Evolutionary conservation across 108 stramenopile species (phyloP).

Genomic region (Stephanodiscus minutulus): DNA sequence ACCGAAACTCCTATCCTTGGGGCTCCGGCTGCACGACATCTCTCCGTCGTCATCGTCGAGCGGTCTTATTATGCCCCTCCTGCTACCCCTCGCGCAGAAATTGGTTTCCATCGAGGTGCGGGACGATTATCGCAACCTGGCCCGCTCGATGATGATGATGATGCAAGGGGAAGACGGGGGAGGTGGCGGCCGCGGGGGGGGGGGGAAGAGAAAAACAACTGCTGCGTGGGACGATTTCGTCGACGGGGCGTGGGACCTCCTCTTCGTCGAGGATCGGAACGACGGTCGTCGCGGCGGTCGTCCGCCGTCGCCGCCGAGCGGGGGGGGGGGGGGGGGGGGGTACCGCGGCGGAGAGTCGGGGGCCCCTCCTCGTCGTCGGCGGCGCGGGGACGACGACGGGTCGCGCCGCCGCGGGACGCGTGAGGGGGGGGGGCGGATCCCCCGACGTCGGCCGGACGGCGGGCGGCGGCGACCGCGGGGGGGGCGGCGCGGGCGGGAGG

Average conservation of each 20-base stretch:
- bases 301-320: too few relatives aligned
- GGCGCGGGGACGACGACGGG: not conserved
- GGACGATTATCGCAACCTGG: conserved; percentile 40
- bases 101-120: conserved; percentile 59
- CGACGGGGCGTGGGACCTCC: conserved; percentile 37
- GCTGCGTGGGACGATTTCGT: conserved; percentile 42
- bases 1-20: conserved; percentile 33
- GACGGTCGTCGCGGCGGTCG: not conserved
- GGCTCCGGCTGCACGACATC: conserved; percentile 34
- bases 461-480: not conserved
- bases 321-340: too few relatives aligned
- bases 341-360: too few relatives aligned
- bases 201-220: too few relatives aligned
- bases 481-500: not conserved
- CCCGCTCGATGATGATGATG: not conserved
- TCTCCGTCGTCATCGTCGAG: conserved; percentile 4
- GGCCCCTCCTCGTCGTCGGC: too few relatives aligned
- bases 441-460: too few relatives aligned
- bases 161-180: too few relatives aligned
- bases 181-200: too few relatives aligned
- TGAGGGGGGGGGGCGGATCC: too few relatives aligned
- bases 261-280: conserved; percentile 27
- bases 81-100: conserved; percentile 59
- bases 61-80: not conserved
- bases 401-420: too few relatives aligned